Evolutionary conservation across 1,139 yeast genomes (phyloP).

Genomic region (Geotrichum citri-aurantii): DNA sequence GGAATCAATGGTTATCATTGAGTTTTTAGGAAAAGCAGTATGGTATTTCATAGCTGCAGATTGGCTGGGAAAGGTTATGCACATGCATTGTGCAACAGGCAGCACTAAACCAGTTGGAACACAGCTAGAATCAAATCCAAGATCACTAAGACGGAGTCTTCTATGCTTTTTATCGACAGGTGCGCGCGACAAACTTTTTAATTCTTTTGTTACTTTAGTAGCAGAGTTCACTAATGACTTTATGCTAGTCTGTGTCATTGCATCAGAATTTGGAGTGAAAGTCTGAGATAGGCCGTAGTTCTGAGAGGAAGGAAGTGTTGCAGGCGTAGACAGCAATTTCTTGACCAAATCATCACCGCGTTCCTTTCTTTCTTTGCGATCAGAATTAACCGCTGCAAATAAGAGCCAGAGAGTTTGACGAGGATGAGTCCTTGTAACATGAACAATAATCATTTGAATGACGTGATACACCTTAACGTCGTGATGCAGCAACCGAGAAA

Average conservation of each 20-base stretch:
- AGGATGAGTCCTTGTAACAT: conserved; percentile 63
- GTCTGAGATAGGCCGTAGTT: conserved; percentile 10
- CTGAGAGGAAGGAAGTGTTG: conserved; percentile 7
- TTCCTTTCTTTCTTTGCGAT: conserved; percentile 51
- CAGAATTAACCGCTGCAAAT: conserved; percentile 66
- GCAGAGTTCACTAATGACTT: conserved; percentile 26
- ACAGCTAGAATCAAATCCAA: conserved; percentile 44
- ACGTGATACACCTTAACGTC: conserved; percentile 53
- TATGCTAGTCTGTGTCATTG: conserved; percentile 8
- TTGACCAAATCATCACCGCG: conserved; percentile 46
- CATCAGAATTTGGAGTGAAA: conserved; percentile 15
- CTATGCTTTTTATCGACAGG: conserved; percentile 23
- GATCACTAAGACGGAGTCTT: conserved; percentile 21
- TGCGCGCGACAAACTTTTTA: conserved; percentile 34
- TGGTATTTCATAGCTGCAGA: conserved; percentile 42
- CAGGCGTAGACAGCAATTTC: conserved; percentile 11
- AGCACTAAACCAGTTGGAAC: conserved; percentile 68
- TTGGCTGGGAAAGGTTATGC: conserved; percentile 54
- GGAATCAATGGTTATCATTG: conserved; percentile 46
- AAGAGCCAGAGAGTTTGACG: conserved; percentile 82
- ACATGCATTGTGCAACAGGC: conserved; percentile 73
- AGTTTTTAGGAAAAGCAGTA: conserved; percentile 50
- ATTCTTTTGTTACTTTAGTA: conserved; percentile 31
- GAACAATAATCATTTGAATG: conserved; percentile 51
- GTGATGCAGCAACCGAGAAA: conserved; percentile 70